phyloP scores from a whole-genome alignment of 441 rosid genomes.

The Gossypium gossypioides region DNA sequence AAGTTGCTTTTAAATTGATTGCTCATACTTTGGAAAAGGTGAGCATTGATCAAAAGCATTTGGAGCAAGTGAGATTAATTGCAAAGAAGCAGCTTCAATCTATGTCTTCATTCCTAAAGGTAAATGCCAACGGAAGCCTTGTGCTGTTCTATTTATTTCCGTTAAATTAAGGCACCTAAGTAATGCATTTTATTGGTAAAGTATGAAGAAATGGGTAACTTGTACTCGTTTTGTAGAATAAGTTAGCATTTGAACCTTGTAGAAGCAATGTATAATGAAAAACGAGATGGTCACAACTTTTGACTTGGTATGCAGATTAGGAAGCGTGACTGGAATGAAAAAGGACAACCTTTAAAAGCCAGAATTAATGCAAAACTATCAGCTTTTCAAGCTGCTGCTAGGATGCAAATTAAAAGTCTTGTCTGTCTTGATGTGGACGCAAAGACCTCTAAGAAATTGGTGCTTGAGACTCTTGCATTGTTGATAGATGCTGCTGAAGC shows the following conservation, averaged over 20 bases:
- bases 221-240: background rate
- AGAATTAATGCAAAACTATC: slow-evolving; percentile 75
- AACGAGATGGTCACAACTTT: background rate
- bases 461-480: slow-evolving; percentile 75
- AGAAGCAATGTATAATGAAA: background rate
- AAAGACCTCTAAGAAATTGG: slow-evolving; percentile 74
- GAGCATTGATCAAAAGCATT: slow-evolving; percentile 56
- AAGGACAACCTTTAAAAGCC: slow-evolving; percentile 66
- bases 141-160: slow-evolving; percentile 6
- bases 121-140: slow-evolving; percentile 18
- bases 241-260: slow-evolving; percentile 7
- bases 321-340: slow-evolving; percentile 92
- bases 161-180: slow-evolving; percentile 3
- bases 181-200: background rate
- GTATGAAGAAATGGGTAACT: background rate
- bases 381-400: slow-evolving; percentile 76
- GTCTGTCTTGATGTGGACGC: slow-evolving; percentile 72
- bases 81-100: slow-evolving; percentile 88
- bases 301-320: slow-evolving; percentile 50
- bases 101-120: slow-evolving; percentile 82
- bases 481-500: slow-evolving; percentile 84
- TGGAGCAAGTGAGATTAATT: slow-evolving; percentile 60
- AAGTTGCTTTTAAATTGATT: slow-evolving; percentile 71
- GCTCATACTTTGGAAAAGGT: slow-evolving; percentile 57
- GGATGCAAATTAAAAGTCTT: slow-evolving; percentile 70